Base-by-base conservation (phyloP, 1,139 yeast species). In the Candida sanyaensis region DNA sequence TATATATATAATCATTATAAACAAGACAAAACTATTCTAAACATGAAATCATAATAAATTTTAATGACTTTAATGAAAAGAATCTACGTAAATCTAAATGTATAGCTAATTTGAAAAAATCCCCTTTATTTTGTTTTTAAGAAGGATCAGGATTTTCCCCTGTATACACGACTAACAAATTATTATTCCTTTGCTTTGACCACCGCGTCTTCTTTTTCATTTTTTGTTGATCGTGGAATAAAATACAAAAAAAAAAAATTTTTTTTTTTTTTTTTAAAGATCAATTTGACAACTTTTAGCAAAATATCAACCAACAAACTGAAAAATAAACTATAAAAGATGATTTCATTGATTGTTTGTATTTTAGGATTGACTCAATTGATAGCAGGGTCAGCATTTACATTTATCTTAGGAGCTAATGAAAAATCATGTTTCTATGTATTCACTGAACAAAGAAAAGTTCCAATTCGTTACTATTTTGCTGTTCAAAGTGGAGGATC, bases 401-500 rank as follows among this genome's bases (percentile, higher is more conserved):
- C 96, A 0, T 84, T 89, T 58, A 80, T 80, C 37, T 75, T 93
- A 53, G 83, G 84, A n/a, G 92, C 96, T 23, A 88, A 84, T 57
- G 93, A 84, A 53, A 76, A 75, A 52, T 78, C 87, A 47, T 93
- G 99, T 64, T 88, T 80, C 66, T 91, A 88, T 68, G 80, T 86
- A 17, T 81, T 86, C 65, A 88, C 93, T 46, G 81, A 81, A 45
- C 74, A 78, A 50, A 80, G 82, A 10, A 78, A 80, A 55, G 77
- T 91, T 48, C 79, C 79, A 51, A 78, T 93, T 49, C 85, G 88
- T 29, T 92, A 86, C 64, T 88, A 90, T 65, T 93, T 90, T 75
- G 91, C 97, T 13, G 97, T 93, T 44, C 97, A 91, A 68, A 78
- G 87, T 34, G 97, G 98, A 49, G 96, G 96, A 7, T 73, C 87